A percentile compares a stretch with the other conserved stretches of the same genome.
phyloP scores from a whole-genome alignment of 1,284 basidiomycete genomes.

The Sanghuangporus weigelae region DNA sequence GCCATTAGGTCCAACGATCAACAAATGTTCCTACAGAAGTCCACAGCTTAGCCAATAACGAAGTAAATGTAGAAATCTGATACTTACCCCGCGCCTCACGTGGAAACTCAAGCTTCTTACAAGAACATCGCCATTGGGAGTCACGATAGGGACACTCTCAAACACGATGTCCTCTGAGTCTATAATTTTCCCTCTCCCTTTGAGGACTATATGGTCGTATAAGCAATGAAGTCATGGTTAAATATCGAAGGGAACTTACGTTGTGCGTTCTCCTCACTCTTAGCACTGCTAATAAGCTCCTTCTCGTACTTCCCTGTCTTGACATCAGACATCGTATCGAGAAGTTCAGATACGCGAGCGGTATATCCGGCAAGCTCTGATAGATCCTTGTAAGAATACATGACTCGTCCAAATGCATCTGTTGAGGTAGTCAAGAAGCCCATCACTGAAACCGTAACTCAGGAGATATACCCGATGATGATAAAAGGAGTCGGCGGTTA shows the following conservation, averaged over 20 bases:
- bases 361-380: slow-evolving; percentile 96
- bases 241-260: slow-evolving; percentile 42
- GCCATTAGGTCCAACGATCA: slow-evolving; percentile 91
- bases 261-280: slow-evolving; percentile 72
- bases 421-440: neutral
- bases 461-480: slow-evolving; percentile 52
- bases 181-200: slow-evolving; percentile 73
- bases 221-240: neutral
- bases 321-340: slow-evolving; percentile 91
- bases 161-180: slow-evolving; percentile 89
- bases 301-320: slow-evolving; percentile 86
- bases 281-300: slow-evolving; percentile 73
- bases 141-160: slow-evolving; percentile 91
- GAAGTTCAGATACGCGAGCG: slow-evolving; percentile 80
- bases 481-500: slow-evolving; percentile 87
- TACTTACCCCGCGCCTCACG: slow-evolving; percentile 80
- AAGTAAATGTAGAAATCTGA: slow-evolving; percentile 19
- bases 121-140: slow-evolving; percentile 92
- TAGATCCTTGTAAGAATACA: slow-evolving; percentile 97
- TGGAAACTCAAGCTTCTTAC: slow-evolving; percentile 83
- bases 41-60: neutral
- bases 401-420: slow-evolving; percentile 79
- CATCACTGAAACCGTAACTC: neutral
- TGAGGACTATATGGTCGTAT: slow-evolving; percentile 52
- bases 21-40: slow-evolving; percentile 69